These are phyloP conservation scores for Trichopus zeylanicus DNA, from an alignment of 116 monocot genomes.

Conservation along the genomic window DNA sequence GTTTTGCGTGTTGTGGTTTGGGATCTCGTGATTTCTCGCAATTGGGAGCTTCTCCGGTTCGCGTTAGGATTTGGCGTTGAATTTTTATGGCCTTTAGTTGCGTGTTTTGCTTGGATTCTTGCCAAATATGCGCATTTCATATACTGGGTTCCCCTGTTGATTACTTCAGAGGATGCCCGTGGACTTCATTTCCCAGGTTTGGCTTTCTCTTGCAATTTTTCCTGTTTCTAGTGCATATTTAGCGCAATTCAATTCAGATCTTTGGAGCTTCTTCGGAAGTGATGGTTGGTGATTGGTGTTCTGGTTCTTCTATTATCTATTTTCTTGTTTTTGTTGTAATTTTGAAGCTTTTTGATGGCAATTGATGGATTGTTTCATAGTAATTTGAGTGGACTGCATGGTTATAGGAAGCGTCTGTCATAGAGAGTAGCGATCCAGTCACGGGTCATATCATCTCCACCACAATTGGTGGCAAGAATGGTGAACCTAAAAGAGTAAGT, in stretches of 20 bases:
- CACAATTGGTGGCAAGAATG: constrained; percentile 77
- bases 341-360: not conserved
- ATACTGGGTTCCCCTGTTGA: not conserved
- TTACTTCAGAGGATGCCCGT: not conserved
- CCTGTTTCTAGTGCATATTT: too few species aligned
- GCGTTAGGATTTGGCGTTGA: not conserved
- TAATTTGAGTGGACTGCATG: too few species aligned
- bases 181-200: too few species aligned
- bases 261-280: too few species aligned
- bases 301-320: too few species aligned
- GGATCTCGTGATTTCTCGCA: not conserved
- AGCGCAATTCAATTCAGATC: too few species aligned
- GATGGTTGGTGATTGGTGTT: too few species aligned
- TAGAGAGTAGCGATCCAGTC: constrained; percentile 36
- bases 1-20: not conserved
- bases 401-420: constrained; percentile 27
- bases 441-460: constrained; percentile 66
- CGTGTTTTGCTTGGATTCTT: not conserved
- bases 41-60: too few species aligned
- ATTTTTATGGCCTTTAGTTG: not conserved
- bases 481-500: constrained; percentile 65
- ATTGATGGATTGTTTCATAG: not conserved
- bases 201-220: too few species aligned
- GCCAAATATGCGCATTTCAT: not conserved
- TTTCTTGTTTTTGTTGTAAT: not conserved